Percentiles rank a stretch among this genome's conserved stretches.
Evolutionary conservation across 1,284 basidiomycete species (phyloP).

Genomic region (Phaffia rhodozyma): DNA sequence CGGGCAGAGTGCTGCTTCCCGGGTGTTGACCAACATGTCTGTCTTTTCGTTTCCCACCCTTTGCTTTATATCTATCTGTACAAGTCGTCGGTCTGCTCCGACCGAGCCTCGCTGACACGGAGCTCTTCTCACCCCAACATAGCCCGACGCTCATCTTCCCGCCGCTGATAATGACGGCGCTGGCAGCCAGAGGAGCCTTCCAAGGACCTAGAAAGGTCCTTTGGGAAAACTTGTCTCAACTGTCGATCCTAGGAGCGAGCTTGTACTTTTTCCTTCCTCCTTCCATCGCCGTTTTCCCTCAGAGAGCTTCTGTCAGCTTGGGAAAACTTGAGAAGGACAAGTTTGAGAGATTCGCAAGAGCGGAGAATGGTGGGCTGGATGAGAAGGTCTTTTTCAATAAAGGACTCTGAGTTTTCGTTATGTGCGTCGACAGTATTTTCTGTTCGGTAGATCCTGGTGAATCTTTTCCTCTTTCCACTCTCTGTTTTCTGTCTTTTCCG

Average conservation of each 20-base stretch:
- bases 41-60: slow-evolving; percentile 17
- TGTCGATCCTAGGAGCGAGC: slow-evolving; percentile 39
- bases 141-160: slow-evolving; percentile 44
- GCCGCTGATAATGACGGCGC: slow-evolving; percentile 38
- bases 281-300: slow-evolving; percentile 45
- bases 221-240: slow-evolving; percentile 30
- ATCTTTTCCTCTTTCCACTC: no score
- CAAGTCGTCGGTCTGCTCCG: no score
- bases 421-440: no score
- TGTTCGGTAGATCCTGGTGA: no score
- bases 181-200: slow-evolving; percentile 35
- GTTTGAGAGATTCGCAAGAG: slow-evolving; percentile 19
- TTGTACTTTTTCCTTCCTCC: slow-evolving; percentile 43
- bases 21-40: slow-evolving; percentile 43
- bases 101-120: neutral
- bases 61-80: neutral
- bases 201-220: slow-evolving; percentile 32
- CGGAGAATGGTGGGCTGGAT: neutral
- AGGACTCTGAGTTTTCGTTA: neutral
- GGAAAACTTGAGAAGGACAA: slow-evolving; percentile 32
- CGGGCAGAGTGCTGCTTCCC: slow-evolving; percentile 39
- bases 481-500: no score
- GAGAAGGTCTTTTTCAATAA: slow-evolving; percentile 17
- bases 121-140: neutral
- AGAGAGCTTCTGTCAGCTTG: slow-evolving; percentile 35